phyloP scores from a whole-genome alignment of 1,284 basidiomycete species.

The Trichosporon faecale region DNA sequence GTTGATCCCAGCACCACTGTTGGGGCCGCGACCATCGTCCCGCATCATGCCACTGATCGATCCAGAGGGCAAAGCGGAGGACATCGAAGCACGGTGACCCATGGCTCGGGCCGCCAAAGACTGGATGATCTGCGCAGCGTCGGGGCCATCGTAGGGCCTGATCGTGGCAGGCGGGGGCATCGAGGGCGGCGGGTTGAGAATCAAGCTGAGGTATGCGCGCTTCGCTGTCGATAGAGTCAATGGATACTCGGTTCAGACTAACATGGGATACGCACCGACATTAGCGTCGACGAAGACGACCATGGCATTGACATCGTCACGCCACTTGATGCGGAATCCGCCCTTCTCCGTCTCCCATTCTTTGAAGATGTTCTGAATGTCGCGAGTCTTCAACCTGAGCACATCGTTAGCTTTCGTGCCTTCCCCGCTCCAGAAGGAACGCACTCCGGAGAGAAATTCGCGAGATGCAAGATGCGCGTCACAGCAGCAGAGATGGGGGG shows the following conservation, averaged over 20 bases:
- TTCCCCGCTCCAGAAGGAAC: slow-evolving; percentile 17
- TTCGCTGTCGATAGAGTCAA: slow-evolving; percentile 61
- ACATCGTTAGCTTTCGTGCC: slow-evolving; percentile 7
- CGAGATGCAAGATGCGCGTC: slow-evolving; percentile 88
- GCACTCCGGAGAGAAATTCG: slow-evolving; percentile 80
- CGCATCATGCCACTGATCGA: slow-evolving; percentile 10
- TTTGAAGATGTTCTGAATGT: slow-evolving; percentile 85
- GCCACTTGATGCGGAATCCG: slow-evolving; percentile 99
- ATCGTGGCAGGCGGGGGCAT: slow-evolving; percentile 66
- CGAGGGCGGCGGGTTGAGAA: slow-evolving; percentile 74
- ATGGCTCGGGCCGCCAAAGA: slow-evolving; percentile 65
- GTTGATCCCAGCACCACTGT: slow-evolving; percentile 22
- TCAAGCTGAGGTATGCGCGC: slow-evolving; percentile 84
- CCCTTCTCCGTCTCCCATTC: slow-evolving; percentile 83
- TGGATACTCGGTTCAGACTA: not conserved
- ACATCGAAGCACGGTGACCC: slow-evolving; percentile 45
- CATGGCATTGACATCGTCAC: slow-evolving; percentile 90
- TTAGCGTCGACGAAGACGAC: slow-evolving; percentile 77
- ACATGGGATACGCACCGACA: slow-evolving; percentile 49
- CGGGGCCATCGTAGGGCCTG: slow-evolving; percentile 88
- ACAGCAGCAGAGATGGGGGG: slow-evolving; percentile 77
- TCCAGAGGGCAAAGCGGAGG: slow-evolving; percentile 28
- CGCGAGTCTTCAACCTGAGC: slow-evolving; percentile 80
- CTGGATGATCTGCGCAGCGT: slow-evolving; percentile 84
- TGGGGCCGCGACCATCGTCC: slow-evolving; percentile 14